These are phyloP conservation scores for Ceratocystis variospora DNA, from an alignment of 2,329 filamentous ascomycete genomes.

Conservation along the genomic window DNA sequence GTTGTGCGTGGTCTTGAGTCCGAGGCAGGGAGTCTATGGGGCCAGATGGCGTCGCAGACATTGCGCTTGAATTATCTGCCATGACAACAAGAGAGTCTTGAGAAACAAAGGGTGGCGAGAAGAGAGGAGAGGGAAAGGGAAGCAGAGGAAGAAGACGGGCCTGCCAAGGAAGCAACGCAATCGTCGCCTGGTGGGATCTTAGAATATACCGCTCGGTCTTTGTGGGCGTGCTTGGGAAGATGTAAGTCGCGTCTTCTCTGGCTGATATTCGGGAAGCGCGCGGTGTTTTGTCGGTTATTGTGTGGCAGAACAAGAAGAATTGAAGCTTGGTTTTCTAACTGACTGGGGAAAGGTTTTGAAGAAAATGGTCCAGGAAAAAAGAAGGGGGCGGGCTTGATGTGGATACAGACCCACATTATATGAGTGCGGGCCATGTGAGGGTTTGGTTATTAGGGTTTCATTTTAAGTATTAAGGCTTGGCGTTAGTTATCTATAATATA, in stretches of 20 bases:
- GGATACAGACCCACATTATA: neutral
- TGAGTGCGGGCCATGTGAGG: neutral
- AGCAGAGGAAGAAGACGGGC: neutral
- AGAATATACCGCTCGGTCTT: neutral
- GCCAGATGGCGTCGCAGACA: neutral
- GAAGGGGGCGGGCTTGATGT: neutral
- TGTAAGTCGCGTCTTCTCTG: constrained; percentile 20
- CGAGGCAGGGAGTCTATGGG: constrained; percentile 13
- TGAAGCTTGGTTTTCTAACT: neutral
- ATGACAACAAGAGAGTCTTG: neutral
- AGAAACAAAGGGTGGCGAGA: neutral
- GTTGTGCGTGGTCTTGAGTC: constrained; percentile 6
- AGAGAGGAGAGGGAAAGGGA: neutral
- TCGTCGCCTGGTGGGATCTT: too few species aligned
- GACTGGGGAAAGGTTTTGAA: neutral
- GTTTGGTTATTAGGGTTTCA: too few species aligned
- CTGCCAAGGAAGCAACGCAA: too few species aligned
- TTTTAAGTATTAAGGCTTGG: too few species aligned
- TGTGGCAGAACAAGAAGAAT: constrained; percentile 15
- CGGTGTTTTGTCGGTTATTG: constrained; percentile 19
- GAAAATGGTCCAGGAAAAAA: neutral
- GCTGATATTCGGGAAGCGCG: constrained; percentile 18
- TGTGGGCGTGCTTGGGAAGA: neutral
- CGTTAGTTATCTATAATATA: too few species aligned
- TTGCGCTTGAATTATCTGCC: constrained; percentile 6